phyloP scores from a whole-genome alignment of 2,329 filamentous ascomycete species.

The Xylaria sp. region DNA sequence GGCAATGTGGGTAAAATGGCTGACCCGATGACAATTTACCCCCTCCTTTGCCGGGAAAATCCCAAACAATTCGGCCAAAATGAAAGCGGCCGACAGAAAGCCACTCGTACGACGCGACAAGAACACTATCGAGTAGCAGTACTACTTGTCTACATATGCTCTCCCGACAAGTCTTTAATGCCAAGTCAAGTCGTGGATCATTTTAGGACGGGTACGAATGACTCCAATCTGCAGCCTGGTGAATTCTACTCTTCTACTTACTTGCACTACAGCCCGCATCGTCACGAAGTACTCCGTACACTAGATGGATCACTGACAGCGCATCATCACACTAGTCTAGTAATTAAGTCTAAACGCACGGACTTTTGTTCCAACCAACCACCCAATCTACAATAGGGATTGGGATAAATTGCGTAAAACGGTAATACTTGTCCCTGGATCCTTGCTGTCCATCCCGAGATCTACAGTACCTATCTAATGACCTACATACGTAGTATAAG shows the following conservation, averaged over 20 bases:
- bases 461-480: slow-evolving; percentile 15
- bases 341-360: slow-evolving; percentile 7
- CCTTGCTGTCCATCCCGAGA: slow-evolving; percentile 34
- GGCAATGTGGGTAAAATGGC: slow-evolving; percentile 45
- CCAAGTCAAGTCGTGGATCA: not conserved
- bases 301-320: not conserved
- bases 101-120: slow-evolving; percentile 34
- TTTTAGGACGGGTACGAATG: not conserved
- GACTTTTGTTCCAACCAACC: not conserved
- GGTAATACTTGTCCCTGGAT: slow-evolving; percentile 24
- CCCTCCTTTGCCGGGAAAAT: slow-evolving; percentile 32
- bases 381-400: not conserved
- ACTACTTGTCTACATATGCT: not conserved
- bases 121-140: not conserved
- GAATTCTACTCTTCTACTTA: slow-evolving; percentile 1
- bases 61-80: slow-evolving; percentile 37
- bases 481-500: too few relatives aligned
- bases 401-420: slow-evolving; percentile 5
- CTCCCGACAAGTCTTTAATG: not conserved
- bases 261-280: not conserved
- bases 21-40: slow-evolving; percentile 35
- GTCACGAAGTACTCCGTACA: not conserved
- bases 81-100: slow-evolving; percentile 37
- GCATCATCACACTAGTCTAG: slow-evolving; percentile 2
- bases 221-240: not conserved